These are phyloP conservation scores for Chaetomidium leptoderma DNA, from an alignment of 495 filamentous ascomycete genomes.

Conservation along the genomic window DNA sequence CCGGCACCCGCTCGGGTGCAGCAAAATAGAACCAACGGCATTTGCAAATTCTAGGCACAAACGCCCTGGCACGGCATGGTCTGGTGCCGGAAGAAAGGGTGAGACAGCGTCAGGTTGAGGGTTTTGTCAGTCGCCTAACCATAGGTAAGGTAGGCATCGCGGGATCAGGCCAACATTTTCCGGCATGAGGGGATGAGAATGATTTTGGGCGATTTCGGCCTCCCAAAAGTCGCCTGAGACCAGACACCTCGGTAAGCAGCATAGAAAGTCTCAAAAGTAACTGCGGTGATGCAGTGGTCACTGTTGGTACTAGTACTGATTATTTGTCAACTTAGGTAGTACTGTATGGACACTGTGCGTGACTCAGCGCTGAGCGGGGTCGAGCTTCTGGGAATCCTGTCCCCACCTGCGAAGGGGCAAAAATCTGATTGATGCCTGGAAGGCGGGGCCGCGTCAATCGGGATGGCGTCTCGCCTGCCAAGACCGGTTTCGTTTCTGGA, in stretches of 20 bases:
- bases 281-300: too few relatives aligned
- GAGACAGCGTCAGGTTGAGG: neutral
- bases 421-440: neutral
- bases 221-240: too few relatives aligned
- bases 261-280: too few relatives aligned
- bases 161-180: neutral
- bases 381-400: too few relatives aligned
- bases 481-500: neutral
- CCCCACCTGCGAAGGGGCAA: neutral
- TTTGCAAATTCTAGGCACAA: neutral
- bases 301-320: too few relatives aligned
- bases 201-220: too few relatives aligned
- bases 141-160: too few relatives aligned
- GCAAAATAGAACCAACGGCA: neutral
- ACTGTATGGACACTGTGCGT: neutral
- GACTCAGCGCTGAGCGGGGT: too few relatives aligned
- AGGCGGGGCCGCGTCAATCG: too few relatives aligned
- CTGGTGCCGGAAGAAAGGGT: neutral
- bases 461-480: slow-evolving; percentile 4
- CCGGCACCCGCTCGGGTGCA: neutral
- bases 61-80: neutral
- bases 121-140: neutral
- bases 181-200: too few relatives aligned
- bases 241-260: too few relatives aligned
- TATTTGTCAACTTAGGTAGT: too few relatives aligned